Percentiles rank a stretch among this genome's conserved stretches.
phyloP scores from a whole-genome alignment of 2,329 filamentous ascomycete species.

The Cladophialophora carrionii region DNA sequence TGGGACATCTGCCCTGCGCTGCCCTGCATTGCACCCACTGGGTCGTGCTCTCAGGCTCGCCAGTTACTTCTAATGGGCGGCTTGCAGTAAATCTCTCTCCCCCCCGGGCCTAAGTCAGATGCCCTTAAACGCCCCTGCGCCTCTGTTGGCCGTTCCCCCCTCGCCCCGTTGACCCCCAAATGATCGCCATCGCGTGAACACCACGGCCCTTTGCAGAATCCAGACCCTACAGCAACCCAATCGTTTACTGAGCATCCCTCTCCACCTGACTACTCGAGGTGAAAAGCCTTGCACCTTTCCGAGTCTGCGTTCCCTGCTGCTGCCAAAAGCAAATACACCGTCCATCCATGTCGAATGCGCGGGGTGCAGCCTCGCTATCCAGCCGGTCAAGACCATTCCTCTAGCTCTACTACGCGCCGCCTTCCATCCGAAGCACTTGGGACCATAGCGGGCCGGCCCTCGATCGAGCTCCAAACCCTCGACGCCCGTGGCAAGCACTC shows the following conservation, averaged over 20 bases:
- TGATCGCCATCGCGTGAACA: background rate
- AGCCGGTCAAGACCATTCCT: conserved; percentile 19
- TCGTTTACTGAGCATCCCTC: background rate
- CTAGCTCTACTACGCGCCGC: conserved; percentile 4
- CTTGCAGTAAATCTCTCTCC: background rate
- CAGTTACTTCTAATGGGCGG: too few relatives aligned
- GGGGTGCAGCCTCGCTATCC: conserved; percentile 26
- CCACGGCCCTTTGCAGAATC: background rate
- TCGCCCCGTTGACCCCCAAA: background rate
- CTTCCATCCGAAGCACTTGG: conserved; percentile 4
- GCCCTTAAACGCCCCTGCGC: background rate
- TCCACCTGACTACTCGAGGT: background rate
- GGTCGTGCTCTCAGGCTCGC: background rate
- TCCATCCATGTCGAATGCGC: conserved; percentile 32
- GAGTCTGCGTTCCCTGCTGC: background rate
- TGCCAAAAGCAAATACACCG: conserved; percentile 6
- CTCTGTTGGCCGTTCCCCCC: background rate
- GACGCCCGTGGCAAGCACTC: conserved; percentile 6
- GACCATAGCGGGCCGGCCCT: conserved; percentile 14
- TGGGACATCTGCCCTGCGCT: background rate
- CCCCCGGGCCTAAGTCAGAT: background rate
- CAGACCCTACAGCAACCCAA: background rate
- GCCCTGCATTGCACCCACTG: too few relatives aligned
- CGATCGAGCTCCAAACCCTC: conserved; percentile 33
- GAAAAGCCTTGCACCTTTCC: background rate